A percentile compares a stretch with the other conserved stretches of the same genome.
These are phyloP conservation scores for Phycomyces blakesleeanus DNA, from an alignment of 192 early-diverging fungal species.

Conservation along the genomic window DNA sequence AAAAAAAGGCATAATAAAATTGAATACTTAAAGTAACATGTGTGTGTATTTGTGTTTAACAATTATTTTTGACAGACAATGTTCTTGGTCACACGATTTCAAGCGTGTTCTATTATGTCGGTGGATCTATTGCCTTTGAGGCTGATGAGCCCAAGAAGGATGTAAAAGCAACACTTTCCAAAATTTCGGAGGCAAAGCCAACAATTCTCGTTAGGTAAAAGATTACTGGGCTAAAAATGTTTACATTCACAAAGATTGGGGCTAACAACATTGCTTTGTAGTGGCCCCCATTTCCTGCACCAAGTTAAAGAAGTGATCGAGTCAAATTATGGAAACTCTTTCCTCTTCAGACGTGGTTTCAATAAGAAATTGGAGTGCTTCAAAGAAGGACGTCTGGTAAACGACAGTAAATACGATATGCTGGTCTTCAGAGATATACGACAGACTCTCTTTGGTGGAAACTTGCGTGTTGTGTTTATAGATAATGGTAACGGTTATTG, in stretches of 20 bases:
- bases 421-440: slow-evolving; percentile 43
- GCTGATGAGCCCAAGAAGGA: slow-evolving; percentile 28
- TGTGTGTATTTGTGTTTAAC: not conserved
- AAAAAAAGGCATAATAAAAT: not conserved
- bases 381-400: slow-evolving; percentile 34
- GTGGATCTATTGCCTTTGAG: slow-evolving; percentile 71
- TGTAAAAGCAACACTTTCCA: slow-evolving; percentile 61
- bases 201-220: slow-evolving; percentile 63
- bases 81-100: slow-evolving; percentile 28
- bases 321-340: slow-evolving; percentile 30
- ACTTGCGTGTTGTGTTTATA: slow-evolving; percentile 27
- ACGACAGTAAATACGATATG: slow-evolving; percentile 39
- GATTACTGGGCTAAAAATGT: no score
- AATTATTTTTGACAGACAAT: slow-evolving; percentile 23
- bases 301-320: slow-evolving; percentile 29
- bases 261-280: not conserved
- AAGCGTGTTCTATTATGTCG: slow-evolving; percentile 38
- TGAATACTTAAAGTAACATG: not conserved
- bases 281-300: slow-evolving; percentile 25
- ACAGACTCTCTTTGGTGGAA: slow-evolving; percentile 38
- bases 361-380: slow-evolving; percentile 29
- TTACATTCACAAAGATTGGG: no score
- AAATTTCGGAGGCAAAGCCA: slow-evolving; percentile 66
- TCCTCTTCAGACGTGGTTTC: slow-evolving; percentile 37
- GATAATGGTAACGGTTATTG: slow-evolving; percentile 21